Evolutionary conservation across 2,329 filamentous ascomycete species (phyloP), one percentile per base, ranked within the genome.

Genomic region (Eutypella sp.): DNA sequence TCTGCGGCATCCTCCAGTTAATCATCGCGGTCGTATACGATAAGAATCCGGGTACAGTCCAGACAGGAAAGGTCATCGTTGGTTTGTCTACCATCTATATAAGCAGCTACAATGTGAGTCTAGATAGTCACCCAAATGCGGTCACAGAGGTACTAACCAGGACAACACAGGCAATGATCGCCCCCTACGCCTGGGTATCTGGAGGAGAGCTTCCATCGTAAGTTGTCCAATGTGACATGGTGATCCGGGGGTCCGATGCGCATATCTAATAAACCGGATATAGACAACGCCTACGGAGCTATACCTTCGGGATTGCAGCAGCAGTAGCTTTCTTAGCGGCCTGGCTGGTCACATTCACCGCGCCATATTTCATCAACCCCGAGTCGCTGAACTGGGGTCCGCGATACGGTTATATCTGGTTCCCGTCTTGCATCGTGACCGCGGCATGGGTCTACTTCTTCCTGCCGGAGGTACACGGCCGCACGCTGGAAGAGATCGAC

Each of bases 361-460:
- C 74, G 5, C 74, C 73, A 1, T 78, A 78, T 56, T 78, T 78
- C 52, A 76, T 78, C 54, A 77, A 78, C 50, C 72, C 73, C 0
- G 62, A 64, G 19, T 58, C 69, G 3, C 59, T 79, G 44, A 71
- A 74, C 47, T 79, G 74, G 74, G 74, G 61, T 2, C 73, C 74
- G 0, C 67, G 70, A 49, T 77, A 78, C 49, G 69, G 74, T 2
- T 78, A 72, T 45, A 75, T 78, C 48, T 79, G 74, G 74, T 69
- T 60, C 40, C 61, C 61, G 7, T 60, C 55, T 18, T 57, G 53
- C 23, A 39, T 61, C 22, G 20, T 62, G 19, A 51, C 52, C 13
- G 54, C 52, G 8, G 19, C 54, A 15, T 61, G 57, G 52, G 67
- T 72, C 40, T 72, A 52, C 49, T 67, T 73, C 56, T 75, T 65